These are phyloP conservation scores for Leccinum cinnamomeum DNA, from an alignment of 1,284 basidiomycete species.

Conservation along the genomic window DNA sequence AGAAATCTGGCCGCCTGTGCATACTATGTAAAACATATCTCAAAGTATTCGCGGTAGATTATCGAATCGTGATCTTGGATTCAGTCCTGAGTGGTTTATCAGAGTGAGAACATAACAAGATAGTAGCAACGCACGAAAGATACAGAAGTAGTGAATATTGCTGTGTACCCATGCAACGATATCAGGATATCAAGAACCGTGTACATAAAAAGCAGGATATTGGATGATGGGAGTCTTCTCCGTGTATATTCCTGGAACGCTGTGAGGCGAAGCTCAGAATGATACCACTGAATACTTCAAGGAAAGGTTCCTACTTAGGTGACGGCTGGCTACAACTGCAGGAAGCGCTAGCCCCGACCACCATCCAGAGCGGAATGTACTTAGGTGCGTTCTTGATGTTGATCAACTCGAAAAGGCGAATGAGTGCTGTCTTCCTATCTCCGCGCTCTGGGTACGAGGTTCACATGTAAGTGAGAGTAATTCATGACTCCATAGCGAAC, in stretches of 20 bases:
- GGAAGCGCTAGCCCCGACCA: conserved; percentile 79
- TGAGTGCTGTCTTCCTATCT: conserved; percentile 78
- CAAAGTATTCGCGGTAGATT: conserved; percentile 73
- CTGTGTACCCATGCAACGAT: conserved; percentile 73
- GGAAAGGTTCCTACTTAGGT: conserved; percentile 52
- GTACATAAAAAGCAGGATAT: conserved; percentile 78
- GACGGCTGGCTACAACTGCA: conserved; percentile 66
- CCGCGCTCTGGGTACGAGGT: conserved; percentile 62
- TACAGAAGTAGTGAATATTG: conserved; percentile 89
- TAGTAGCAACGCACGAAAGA: conserved; percentile 63
- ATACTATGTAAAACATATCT: conserved; percentile 44
- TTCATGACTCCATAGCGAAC: conserved; percentile 53
- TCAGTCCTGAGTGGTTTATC: conserved; percentile 57
- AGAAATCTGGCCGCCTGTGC: not conserved
- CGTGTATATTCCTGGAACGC: conserved; percentile 64
- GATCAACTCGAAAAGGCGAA: conserved; percentile 59
- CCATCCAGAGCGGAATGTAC: conserved; percentile 74
- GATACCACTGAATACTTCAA: not conserved
- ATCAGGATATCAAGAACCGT: conserved; percentile 80
- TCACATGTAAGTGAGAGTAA: not conserved
- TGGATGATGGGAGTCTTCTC: conserved; percentile 65
- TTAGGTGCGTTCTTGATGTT: conserved; percentile 65
- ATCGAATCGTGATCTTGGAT: conserved; percentile 75
- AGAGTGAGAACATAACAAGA: not conserved
- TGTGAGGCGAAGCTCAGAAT: conserved; percentile 28